Evolutionary conservation across 208 protist genomes (phyloP).

Genomic region (Herpetomonas muscarum): DNA sequence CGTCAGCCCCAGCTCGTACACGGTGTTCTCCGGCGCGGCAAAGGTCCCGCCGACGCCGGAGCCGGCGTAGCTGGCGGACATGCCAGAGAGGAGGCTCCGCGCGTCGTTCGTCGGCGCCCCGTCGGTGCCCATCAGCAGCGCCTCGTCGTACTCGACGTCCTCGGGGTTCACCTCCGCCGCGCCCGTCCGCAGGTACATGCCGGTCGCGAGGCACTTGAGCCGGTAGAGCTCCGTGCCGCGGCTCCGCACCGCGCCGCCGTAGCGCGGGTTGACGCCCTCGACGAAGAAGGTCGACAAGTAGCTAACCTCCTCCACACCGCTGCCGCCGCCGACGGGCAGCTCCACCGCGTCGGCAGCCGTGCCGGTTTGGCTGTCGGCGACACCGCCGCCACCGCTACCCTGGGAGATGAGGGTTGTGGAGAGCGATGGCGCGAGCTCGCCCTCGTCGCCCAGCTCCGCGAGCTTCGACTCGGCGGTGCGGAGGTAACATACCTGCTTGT

Average conservation of each 20-base stretch:
- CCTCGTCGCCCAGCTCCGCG: slow-evolving; percentile 11
- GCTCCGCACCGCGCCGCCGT: slow-evolving; percentile 41
- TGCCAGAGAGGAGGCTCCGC: not conserved
- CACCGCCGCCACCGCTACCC: not conserved
- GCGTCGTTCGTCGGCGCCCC: not conserved
- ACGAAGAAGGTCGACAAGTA: slow-evolving; percentile 48
- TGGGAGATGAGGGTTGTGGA: not conserved
- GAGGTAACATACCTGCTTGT: slow-evolving; percentile 19
- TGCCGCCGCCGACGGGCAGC: not conserved
- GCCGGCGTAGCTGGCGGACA: not conserved
- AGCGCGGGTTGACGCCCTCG: slow-evolving; percentile 29
- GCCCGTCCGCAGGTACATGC: slow-evolving; percentile 36
- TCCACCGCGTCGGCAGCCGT: not conserved
- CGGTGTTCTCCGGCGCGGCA: not conserved
- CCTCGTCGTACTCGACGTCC: not conserved
- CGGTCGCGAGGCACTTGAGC: slow-evolving; percentile 34
- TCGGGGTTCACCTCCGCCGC: slow-evolving; percentile 4
- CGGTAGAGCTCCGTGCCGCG: slow-evolving; percentile 27
- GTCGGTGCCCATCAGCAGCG: not conserved
- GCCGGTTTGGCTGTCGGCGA: too few species aligned
- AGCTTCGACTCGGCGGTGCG: slow-evolving; percentile 18
- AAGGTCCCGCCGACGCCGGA: not conserved
- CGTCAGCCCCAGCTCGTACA: slow-evolving; percentile 27
- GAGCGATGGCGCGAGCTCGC: not conserved
- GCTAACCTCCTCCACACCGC: slow-evolving; percentile 29